Evolutionary conservation across 1,284 basidiomycete species (phyloP).

Genomic region (Malassezia slooffiae): DNA sequence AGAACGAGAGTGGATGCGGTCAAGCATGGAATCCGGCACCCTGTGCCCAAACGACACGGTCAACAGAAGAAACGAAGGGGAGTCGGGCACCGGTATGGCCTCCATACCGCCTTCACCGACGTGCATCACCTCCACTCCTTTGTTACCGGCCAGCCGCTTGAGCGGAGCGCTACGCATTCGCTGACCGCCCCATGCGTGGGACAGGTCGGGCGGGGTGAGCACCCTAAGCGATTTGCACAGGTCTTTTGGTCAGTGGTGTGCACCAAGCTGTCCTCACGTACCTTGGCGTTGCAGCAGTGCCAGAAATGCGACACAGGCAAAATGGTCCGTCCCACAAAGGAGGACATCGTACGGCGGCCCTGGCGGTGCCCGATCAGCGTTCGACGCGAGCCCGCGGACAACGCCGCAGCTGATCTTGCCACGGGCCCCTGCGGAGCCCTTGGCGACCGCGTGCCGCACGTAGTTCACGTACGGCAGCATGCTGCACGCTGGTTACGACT

Average conservation of each 20-base stretch:
- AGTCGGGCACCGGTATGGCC: conserved; percentile 8
- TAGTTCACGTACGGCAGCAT: background rate
- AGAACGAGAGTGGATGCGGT: conserved; percentile 54
- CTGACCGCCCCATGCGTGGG: conserved; percentile 28
- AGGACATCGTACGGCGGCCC: conserved; percentile 35
- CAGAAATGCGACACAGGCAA: conserved; percentile 19
- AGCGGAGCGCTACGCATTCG: conserved; percentile 35
- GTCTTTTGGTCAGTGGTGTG: too few species aligned
- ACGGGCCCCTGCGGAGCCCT: background rate
- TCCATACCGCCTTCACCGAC: conserved; percentile 20
- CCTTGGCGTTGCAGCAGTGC: conserved; percentile 9
- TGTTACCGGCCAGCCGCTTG: conserved; percentile 21
- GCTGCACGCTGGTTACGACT: background rate
- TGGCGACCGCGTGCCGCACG: background rate
- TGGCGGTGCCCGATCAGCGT: too few species aligned
- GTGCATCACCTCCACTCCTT: conserved; percentile 13
- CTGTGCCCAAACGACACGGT: conserved; percentile 90
- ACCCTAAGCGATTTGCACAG: conserved; percentile 49
- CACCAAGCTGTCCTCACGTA: too few species aligned
- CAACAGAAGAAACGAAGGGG: conserved; percentile 54
- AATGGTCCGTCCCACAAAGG: conserved; percentile 41
- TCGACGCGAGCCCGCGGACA: too few species aligned
- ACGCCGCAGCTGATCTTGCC: too few species aligned
- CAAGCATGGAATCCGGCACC: conserved; percentile 59
- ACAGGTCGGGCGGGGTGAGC: conserved; percentile 54